Evolutionary conservation across 148 eudicot genomes (phyloP).

Genomic region (Rheum nobile): DNA sequence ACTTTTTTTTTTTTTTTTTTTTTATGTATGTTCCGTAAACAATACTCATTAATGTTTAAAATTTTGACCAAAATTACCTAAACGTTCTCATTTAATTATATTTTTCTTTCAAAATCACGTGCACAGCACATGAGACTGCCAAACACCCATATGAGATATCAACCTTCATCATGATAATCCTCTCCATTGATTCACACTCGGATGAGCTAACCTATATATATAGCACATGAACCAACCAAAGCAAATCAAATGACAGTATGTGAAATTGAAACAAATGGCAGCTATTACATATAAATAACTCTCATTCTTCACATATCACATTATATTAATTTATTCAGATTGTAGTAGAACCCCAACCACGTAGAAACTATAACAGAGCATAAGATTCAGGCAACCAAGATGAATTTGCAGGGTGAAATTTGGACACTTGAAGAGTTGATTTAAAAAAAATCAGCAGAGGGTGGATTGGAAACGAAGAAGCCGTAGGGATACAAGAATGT

Average conservation of each 20-base stretch:
- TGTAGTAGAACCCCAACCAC: background rate
- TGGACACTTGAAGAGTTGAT: conserved; percentile 27
- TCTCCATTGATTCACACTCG: conserved; percentile 45
- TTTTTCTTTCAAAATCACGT: too few species aligned
- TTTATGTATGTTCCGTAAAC: too few species aligned
- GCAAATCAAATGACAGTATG: background rate
- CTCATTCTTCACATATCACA: background rate
- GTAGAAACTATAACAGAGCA: background rate
- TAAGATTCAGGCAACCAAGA: background rate
- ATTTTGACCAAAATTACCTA: too few species aligned
- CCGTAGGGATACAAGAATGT: conserved; percentile 61
- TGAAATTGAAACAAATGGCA: background rate
- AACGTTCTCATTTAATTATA: too few species aligned
- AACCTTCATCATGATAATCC: conserved; percentile 44
- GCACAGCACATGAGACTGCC: too few species aligned
- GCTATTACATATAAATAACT: background rate
- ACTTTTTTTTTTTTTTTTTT: too few species aligned
- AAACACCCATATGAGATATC: too few species aligned
- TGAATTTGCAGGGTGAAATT: background rate
- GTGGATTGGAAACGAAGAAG: conserved; percentile 25
- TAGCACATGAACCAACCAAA: background rate
- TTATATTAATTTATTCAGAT: background rate
- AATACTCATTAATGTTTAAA: too few species aligned
- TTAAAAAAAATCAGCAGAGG: conserved; percentile 11
- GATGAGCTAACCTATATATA: conserved; percentile 13